A percentile compares a stretch with the other conserved stretches of the same genome.
Conservation (phyloP, 306 rosid genomes). For the Vigna unguiculata region DNA sequence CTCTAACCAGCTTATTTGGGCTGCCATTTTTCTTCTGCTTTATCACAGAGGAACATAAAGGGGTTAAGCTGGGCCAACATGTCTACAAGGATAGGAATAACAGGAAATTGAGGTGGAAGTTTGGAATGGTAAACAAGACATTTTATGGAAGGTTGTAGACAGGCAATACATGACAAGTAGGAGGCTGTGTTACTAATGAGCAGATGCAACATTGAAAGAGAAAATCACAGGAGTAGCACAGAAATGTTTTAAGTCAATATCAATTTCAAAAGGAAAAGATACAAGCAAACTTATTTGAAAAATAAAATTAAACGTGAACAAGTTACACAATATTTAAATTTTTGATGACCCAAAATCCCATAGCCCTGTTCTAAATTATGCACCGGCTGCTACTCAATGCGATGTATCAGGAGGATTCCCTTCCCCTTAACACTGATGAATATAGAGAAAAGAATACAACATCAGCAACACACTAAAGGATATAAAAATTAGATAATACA, state of each 20-base stretch:
- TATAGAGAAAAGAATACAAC: background rate
- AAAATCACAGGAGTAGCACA: background rate
- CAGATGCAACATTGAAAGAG: conserved; percentile 19
- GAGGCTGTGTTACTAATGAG: background rate
- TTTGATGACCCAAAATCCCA: conserved; percentile 6
- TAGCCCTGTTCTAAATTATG: conserved; percentile 16
- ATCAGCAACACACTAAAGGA: background rate
- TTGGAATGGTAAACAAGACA: conserved; percentile 16
- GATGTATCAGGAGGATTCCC: background rate
- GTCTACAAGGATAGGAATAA: background rate
- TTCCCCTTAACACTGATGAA: background rate
- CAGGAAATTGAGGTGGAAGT: conserved; percentile 13
- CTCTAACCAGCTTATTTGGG: conserved; percentile 15
- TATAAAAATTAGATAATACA: background rate
- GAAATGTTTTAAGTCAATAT: conserved; percentile 13
- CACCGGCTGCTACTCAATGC: background rate
- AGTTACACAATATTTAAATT: background rate
- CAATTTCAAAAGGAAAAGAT: conserved; percentile 9
- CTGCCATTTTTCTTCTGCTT: background rate
- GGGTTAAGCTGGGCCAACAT: background rate
- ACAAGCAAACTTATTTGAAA: background rate
- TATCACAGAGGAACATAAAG: conserved; percentile 22
- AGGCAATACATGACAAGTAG: background rate
- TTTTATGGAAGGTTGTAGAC: conserved; percentile 18
- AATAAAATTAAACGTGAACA: background rate